phyloP scores from a whole-genome alignment of 1,139 yeast species.

The Protomyces macrosporus region DNA sequence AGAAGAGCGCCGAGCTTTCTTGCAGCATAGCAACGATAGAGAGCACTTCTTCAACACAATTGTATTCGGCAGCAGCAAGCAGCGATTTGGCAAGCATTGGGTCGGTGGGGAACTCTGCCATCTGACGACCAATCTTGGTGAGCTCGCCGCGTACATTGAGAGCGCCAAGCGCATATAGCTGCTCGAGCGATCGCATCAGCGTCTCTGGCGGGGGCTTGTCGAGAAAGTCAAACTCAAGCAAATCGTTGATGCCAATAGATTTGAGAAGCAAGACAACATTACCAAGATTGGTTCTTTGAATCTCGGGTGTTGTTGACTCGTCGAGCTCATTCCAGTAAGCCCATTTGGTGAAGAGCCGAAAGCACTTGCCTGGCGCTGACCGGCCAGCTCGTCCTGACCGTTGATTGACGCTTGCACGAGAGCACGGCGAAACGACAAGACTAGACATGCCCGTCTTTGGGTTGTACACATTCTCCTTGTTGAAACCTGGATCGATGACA shows the following conservation, averaged over 20 bases:
- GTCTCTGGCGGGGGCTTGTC: constrained; percentile 76
- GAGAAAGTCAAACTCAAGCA: constrained; percentile 78
- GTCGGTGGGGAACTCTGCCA: constrained; percentile 91
- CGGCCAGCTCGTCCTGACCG: constrained; percentile 83
- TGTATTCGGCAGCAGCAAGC: constrained; percentile 54
- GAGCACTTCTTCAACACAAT: constrained; percentile 60
- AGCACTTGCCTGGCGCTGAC: constrained; percentile 80
- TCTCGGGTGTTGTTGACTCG: constrained; percentile 82
- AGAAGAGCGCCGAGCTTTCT: constrained; percentile 68
- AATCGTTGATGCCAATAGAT: constrained; percentile 79
- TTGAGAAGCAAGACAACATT: constrained; percentile 82
- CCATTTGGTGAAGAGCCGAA: constrained; percentile 63
- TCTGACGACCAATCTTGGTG: constrained; percentile 70
- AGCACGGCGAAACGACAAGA: constrained; percentile 64
- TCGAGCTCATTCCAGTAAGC: constrained; percentile 73
- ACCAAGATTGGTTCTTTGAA: constrained; percentile 82
- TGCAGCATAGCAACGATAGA: constrained; percentile 77
- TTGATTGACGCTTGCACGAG: constrained; percentile 79
- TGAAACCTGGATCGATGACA: constrained; percentile 78
- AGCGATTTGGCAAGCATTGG: constrained; percentile 81
- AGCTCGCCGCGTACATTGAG: constrained; percentile 71
- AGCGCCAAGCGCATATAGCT: constrained; percentile 81
- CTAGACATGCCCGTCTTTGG: constrained; percentile 74
- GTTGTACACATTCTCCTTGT: constrained; percentile 70
- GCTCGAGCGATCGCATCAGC: constrained; percentile 68